Evolutionary conservation across 2,329 filamentous ascomycete species (phyloP), one percentile per base, ranked within the genome.

Genomic region (Zasmidium citrigriseum): DNA sequence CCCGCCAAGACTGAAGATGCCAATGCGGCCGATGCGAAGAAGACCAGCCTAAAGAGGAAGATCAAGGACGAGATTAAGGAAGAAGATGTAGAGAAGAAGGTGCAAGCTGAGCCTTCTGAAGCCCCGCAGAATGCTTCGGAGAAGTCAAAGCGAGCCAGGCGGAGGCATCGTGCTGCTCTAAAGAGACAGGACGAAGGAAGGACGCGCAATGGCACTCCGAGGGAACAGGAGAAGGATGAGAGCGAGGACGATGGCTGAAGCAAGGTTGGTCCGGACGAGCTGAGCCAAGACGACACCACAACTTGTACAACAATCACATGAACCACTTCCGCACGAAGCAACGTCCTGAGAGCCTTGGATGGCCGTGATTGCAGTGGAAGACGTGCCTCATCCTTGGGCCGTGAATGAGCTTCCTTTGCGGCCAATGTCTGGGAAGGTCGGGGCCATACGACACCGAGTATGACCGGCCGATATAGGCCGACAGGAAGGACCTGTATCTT

Each of bases 61-160:
- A 51, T 34, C 24, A 38, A 20, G 23, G 25, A 18, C 20, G 48
- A 10, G n/a, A 38, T 11, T 14, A 23, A n/a, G n/a, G 23, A 24
- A 29, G 27, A 49, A n/a, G 9, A 51, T 24, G 25, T 12, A 18
- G 11, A 50, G 47, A 21, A 29, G 23, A 18, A 34, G n/a, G 20
- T 25, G 21, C 22, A n/a, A 9, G 48, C 4, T 2, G 34, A 51
- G 12, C 24, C 48, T 38, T 20, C 25, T 11, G 25, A 38, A 12
- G 11, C 20, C 1, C 5, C 34, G 4, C 34, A 16, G 34, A 34
- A 38, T 3, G n/a, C 48, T 34, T 14, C 27, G 24, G 25, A 34
- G 48, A 51, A 51, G 48, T 51, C 48, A n/a, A 51, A 51, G 48
- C 29, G 48, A 34, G 48, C 48, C 4, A 51, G 23, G 48, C 48